These are phyloP conservation scores for Neonectria ditissima DNA, from an alignment of 2,329 filamentous ascomycete species.

Conservation along the genomic window DNA sequence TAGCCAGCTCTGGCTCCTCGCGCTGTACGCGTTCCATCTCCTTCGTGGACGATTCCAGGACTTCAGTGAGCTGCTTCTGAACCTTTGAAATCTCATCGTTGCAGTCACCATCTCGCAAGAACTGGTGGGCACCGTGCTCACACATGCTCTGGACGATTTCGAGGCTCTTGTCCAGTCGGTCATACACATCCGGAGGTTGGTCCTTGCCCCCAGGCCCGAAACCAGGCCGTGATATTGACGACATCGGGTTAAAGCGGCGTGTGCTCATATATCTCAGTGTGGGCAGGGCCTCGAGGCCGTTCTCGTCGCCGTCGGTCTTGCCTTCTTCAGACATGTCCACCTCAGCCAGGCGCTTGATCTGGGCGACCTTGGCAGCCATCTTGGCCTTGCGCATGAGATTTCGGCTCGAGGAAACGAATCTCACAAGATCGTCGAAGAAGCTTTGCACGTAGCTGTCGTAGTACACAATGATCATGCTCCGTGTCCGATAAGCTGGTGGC, in stretches of 20 bases:
- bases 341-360: conserved; percentile 71
- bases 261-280: conserved; percentile 56
- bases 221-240: conserved; percentile 44
- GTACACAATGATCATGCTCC: conserved; percentile 86
- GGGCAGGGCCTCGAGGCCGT: conserved; percentile 49
- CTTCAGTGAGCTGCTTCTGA: conserved; percentile 71
- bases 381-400: conserved; percentile 90
- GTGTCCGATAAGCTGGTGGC: conserved; percentile 71
- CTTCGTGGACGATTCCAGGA: conserved; percentile 69
- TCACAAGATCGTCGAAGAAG: conserved; percentile 84
- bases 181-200: conserved; percentile 66
- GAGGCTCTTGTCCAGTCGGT: conserved; percentile 80
- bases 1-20: conserved; percentile 62
- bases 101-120: conserved; percentile 89
- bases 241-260: conserved; percentile 49
- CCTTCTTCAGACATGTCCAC: conserved; percentile 67
- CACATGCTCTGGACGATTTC: conserved; percentile 85
- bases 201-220: conserved; percentile 40
- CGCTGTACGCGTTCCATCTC: conserved; percentile 68
- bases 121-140: conserved; percentile 89
- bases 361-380: conserved; percentile 80
- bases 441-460: conserved; percentile 91
- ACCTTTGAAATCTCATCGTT: conserved; percentile 79
- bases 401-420: conserved; percentile 81
- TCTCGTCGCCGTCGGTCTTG: conserved; percentile 54